Conservation (phyloP, 2,329 filamentous ascomycete genomes). For the Coniochaeta hoffmannii region DNA sequence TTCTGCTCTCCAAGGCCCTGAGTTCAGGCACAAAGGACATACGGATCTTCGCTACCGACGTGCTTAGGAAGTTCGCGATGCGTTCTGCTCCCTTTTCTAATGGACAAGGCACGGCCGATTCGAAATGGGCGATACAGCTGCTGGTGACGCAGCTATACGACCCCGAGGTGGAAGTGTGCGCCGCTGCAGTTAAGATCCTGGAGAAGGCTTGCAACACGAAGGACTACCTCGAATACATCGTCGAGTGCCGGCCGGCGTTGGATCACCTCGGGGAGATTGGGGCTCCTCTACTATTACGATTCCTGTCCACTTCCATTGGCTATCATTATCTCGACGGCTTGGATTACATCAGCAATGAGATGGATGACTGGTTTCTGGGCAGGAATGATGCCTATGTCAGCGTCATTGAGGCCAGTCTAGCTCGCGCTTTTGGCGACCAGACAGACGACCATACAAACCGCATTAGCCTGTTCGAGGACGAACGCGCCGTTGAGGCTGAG, state of each 20-base stretch:
- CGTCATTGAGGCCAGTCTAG: constrained; percentile 91
- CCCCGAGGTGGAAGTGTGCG: constrained; percentile 92
- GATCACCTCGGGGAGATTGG: constrained; percentile 97
- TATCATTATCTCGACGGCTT: constrained; percentile 96
- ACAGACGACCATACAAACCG: constrained; percentile 50
- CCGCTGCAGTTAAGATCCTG: constrained; percentile 91
- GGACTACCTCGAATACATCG: constrained; percentile 86
- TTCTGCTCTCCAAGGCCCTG: constrained; percentile 88
- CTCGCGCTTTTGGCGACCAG: constrained; percentile 70
- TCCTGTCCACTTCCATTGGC: constrained; percentile 90
- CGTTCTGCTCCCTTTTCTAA: constrained; percentile 32
- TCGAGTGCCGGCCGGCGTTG: constrained; percentile 87
- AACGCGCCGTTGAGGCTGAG: constrained; percentile 44
- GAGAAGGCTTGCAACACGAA: constrained; percentile 96
- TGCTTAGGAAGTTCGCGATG: constrained; percentile 79
- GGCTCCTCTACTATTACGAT: constrained; percentile 82
- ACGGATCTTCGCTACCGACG: constrained; percentile 80
- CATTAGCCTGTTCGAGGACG: constrained; percentile 52
- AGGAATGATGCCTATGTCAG: constrained; percentile 94
- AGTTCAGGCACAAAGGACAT: constrained; percentile 89
- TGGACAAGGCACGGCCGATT: constrained; percentile 50
- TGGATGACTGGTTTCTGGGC: constrained; percentile 99
- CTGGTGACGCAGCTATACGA: constrained; percentile 99
- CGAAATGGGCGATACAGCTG: constrained; percentile 92
- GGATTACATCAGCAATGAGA: constrained; percentile 98